Percentiles rank a stretch among this genome's conserved stretches.
These are phyloP conservation scores for Pythium rhizo-oryzae DNA, from an alignment of 352 stramenopile genomes.

Conservation along the genomic window DNA sequence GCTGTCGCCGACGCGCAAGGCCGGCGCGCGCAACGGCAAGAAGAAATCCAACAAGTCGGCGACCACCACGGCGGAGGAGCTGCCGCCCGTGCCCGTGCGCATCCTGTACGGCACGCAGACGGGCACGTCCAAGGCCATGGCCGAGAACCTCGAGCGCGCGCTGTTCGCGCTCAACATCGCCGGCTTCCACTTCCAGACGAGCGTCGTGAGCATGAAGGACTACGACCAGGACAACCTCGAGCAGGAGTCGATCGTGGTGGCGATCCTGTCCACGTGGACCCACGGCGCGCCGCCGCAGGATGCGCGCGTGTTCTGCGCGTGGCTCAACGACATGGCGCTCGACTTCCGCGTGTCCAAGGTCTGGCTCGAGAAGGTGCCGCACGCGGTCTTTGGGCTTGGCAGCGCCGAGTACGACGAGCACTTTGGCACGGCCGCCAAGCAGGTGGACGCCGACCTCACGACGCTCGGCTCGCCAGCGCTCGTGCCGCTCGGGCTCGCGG, in stretches of 20 bases:
- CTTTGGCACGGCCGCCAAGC: conserved; percentile 82
- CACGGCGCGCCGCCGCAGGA: conserved; percentile 75
- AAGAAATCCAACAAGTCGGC: conserved; percentile 26
- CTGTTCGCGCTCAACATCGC: conserved; percentile 82
- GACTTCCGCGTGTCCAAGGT: conserved; percentile 90
- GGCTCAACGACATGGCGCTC: conserved; percentile 87
- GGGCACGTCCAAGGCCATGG: conserved; percentile 78
- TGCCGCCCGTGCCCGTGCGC: conserved; percentile 53
- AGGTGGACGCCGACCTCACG: conserved; percentile 61
- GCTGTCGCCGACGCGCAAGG: conserved; percentile 14
- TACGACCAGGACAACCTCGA: conserved; percentile 91
- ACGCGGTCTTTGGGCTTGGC: conserved; percentile 86
- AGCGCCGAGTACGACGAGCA: conserved; percentile 90
- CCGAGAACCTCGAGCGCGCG: conserved; percentile 70
- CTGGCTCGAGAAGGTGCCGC: conserved; percentile 69
- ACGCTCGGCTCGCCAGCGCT: conserved; percentile 69
- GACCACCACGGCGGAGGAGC: conserved; percentile 31
- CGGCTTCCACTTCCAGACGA: conserved; percentile 83
- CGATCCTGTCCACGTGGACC: conserved; percentile 88
- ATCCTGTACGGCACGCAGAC: conserved; percentile 90
- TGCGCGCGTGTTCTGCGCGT: conserved; percentile 79
- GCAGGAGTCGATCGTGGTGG: conserved; percentile 83
- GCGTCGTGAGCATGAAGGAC: conserved; percentile 87
- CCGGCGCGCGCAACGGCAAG: background rate
- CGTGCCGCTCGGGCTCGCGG: conserved; percentile 61